Base-by-base conservation (phyloP, 352 stramenopile genomes). In the Pythium plurisporium region DNA sequence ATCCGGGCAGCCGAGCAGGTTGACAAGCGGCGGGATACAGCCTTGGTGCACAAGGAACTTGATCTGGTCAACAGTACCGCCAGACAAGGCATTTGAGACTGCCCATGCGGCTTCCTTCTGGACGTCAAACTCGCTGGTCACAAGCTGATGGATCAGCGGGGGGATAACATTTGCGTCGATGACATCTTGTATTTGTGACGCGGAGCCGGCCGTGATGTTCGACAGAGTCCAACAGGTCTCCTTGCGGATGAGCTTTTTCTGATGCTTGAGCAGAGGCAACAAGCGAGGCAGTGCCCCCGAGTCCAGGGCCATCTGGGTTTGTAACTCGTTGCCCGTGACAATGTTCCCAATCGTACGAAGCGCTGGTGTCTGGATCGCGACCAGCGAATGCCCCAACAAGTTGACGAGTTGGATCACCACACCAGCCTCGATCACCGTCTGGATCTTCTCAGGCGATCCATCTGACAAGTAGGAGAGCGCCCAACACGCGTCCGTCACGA, bases 401-500 rank as follows among this genome's bases (percentile, higher is more conserved):
- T 99, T 95, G 19, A 99, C 91, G 22, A 99, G 66, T 31, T 96
- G 82, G 44, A 79, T 81, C 64, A 91, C 96, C 7, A 99, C 95
- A 25, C 96, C 96, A 26, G 92, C 86, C 62, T 99, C 95, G 54
- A 99, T 97, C 41, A 99, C 96, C 2, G 94, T 94, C 68, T 99
- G 96, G 63, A 99, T 98, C 63, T 97, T 97, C 59, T 99, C 94
- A 50, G 98, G 98, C 5, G 89, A 82, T 42, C 97, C 97, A 70
- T 99, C 97, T n/a, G 85, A 98, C 6, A 99, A 72, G 68, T 99
- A 99, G 12, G 86, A 97, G 14, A 99, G 82, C 20, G 96, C 96
- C 97, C 97, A 99, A 71, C 97, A 99, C n/a, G 97, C 96, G 67
- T 99, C 97, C 3, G 96, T 99, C 19, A 99, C 76, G 19, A 99